Percentiles rank a stretch among this genome's conserved stretches.
Conservation (phyloP, 345 rosid genomes). For the Isatis tinctoria region DNA sequence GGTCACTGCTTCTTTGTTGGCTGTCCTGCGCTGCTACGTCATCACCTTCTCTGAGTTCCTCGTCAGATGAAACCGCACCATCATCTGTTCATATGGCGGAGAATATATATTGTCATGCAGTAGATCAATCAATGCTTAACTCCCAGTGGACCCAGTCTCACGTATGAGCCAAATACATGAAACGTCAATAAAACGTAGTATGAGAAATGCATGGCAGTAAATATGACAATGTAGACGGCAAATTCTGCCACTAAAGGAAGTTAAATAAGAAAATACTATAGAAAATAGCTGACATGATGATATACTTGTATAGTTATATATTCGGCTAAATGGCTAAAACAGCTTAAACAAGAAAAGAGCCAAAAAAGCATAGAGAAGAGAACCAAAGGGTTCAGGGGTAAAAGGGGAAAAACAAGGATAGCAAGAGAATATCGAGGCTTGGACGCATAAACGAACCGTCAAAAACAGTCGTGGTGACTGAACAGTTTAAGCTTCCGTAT, state of each 20-base stretch:
- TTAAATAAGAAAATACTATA: background rate
- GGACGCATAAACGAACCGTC: background rate
- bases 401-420: constrained; percentile 2
- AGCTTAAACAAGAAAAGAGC: constrained; percentile 3
- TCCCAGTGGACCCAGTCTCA: background rate
- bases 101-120: background rate
- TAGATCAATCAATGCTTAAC: background rate
- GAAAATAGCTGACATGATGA: background rate
- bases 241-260: background rate
- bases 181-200: background rate
- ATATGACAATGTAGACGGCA: background rate
- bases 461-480: background rate
- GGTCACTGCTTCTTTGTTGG: constrained; percentile 47
- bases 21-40: constrained; percentile 37
- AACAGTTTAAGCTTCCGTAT: constrained; percentile 5
- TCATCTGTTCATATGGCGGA: constrained; percentile 36
- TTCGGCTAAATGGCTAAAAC: background rate
- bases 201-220: background rate
- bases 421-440: constrained; percentile 10
- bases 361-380: background rate
- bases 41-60: constrained; percentile 62
- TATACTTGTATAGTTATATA: background rate
- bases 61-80: constrained; percentile 61
- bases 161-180: background rate
- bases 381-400: background rate